Percentiles rank a stretch among this genome's conserved stretches.
phyloP scores from a whole-genome alignment of 2,329 filamentous ascomycete genomes.

The Keithomyces neogunnii region DNA sequence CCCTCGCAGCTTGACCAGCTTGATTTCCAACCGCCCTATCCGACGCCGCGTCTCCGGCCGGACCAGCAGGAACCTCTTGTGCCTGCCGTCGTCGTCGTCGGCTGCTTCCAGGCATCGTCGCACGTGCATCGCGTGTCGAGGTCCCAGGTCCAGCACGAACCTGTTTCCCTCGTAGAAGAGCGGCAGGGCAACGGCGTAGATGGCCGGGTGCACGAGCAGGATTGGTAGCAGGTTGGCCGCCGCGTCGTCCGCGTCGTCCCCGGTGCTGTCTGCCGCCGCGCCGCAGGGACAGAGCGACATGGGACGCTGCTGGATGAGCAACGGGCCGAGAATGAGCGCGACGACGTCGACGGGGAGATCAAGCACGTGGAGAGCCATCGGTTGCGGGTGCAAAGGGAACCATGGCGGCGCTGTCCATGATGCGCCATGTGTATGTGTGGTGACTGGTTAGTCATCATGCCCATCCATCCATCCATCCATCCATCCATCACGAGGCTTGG shows the following conservation, averaged over 20 bases:
- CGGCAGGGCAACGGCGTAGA: conserved; percentile 23
- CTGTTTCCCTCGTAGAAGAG: conserved; percentile 23
- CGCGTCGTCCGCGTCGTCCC: neutral
- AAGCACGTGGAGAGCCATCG: conserved; percentile 17
- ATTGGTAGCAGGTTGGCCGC: conserved; percentile 17
- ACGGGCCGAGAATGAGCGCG: conserved; percentile 20
- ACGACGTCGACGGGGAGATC: conserved; percentile 26
- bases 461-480: too few relatives aligned
- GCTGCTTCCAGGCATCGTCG: conserved; percentile 14
- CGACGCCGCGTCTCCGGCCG: conserved; percentile 16
- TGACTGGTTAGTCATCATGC: neutral
- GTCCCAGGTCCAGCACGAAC: conserved; percentile 21
- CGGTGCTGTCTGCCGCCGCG: conserved; percentile 3
- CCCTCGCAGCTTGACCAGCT: conserved; percentile 20
- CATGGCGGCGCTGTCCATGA: neutral
- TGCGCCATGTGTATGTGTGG: neutral
- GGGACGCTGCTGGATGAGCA: conserved; percentile 15
- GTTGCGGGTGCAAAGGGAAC: neutral
- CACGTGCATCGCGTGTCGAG: conserved; percentile 18
- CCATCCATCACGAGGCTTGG: too few relatives aligned
- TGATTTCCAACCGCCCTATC: conserved; percentile 18
- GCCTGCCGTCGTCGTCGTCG: conserved; percentile 8
- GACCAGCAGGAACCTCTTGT: conserved; percentile 10
- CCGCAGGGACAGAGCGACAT: conserved; percentile 22
- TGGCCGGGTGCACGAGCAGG: conserved; percentile 22